Percentiles rank a stretch among this genome's conserved stretches.
phyloP scores from a whole-genome alignment of 1,284 basidiomycete genomes.

The Papiliotrema flavescens region DNA sequence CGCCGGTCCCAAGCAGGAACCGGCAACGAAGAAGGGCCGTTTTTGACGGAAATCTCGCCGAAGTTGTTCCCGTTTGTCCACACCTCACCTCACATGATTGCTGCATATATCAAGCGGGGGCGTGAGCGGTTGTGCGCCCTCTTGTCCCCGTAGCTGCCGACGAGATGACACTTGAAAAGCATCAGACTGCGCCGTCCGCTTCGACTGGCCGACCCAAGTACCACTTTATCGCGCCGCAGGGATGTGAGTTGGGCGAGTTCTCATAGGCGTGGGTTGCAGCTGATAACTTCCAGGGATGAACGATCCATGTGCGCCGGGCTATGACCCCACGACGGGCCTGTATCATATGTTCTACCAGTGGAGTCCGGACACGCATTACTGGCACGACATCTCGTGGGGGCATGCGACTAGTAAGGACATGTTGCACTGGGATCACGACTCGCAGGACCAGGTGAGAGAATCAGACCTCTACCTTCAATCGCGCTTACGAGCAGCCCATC shows the following conservation, averaged over 20 bases:
- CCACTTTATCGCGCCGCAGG: conserved; percentile 15
- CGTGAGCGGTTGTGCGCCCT: too few species aligned
- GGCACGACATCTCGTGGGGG: conserved; percentile 23
- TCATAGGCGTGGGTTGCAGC: not conserved
- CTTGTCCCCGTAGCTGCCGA: too few species aligned
- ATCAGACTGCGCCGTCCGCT: too few species aligned
- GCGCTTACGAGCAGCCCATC: conserved; percentile 5
- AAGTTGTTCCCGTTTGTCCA: too few species aligned
- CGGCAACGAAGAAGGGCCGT: too few species aligned
- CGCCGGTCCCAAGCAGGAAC: not conserved
- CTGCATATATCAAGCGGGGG: too few species aligned
- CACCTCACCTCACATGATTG: too few species aligned
- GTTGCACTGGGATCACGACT: conserved; percentile 12
- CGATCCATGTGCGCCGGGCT: conserved; percentile 20
- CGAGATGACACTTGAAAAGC: too few species aligned
- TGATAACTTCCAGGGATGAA: conserved; percentile 15
- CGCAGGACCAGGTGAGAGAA: conserved; percentile 1
- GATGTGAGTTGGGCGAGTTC: conserved; percentile 6
- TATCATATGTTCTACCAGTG: conserved; percentile 28
- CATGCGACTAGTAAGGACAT: conserved; percentile 18
- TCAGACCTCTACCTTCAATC: too few species aligned
- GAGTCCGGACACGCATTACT: conserved; percentile 12
- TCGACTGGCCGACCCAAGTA: conserved; percentile 4
- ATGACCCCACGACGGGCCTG: conserved; percentile 11
- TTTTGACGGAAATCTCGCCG: too few species aligned